Evolutionary conservation across 345 rosid species (phyloP).

Genomic region (Gossypium longicalyx): DNA sequence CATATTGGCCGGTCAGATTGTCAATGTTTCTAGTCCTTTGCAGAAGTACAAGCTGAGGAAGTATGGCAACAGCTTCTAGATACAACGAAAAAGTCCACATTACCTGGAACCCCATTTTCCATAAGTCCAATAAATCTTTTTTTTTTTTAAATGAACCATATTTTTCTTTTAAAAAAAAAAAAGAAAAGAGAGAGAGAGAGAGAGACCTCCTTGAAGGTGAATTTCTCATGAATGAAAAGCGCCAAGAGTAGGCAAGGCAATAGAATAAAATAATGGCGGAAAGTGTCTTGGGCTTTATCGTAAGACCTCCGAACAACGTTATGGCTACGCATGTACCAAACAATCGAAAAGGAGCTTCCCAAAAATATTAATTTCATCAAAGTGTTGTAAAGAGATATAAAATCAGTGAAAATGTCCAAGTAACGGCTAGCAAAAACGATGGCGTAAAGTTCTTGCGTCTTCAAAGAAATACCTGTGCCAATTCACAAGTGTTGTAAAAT

Average conservation of each 20-base stretch:
- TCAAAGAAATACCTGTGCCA: constrained; percentile 69
- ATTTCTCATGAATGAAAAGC: constrained; percentile 60
- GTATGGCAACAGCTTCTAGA: constrained; percentile 81
- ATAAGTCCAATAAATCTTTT: neutral
- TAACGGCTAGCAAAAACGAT: constrained; percentile 71
- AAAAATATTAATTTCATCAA: constrained; percentile 74
- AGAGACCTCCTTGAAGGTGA: constrained; percentile 64
- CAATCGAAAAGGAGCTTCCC: constrained; percentile 75
- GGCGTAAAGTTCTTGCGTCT: constrained; percentile 85
- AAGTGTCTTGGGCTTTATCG: constrained; percentile 70
- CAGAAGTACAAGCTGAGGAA: constrained; percentile 78
- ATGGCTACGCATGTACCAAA: constrained; percentile 82
- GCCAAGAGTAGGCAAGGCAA: constrained; percentile 72
- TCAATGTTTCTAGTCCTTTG: constrained; percentile 81
- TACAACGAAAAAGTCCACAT: constrained; percentile 75
- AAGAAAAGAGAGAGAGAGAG: neutral
- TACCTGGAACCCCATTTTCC: constrained; percentile 35
- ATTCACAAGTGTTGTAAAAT: neutral
- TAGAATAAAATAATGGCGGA: constrained; percentile 55
- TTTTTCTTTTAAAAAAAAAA: neutral
- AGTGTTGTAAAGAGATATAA: constrained; percentile 63
- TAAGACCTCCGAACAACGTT: constrained; percentile 71
- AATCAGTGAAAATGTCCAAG: constrained; percentile 75
- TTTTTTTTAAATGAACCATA: neutral
- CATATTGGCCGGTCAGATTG: constrained; percentile 77